Base-by-base conservation (phyloP, 176 grass and related monocot genomes). In the Lolium rigidum region DNA sequence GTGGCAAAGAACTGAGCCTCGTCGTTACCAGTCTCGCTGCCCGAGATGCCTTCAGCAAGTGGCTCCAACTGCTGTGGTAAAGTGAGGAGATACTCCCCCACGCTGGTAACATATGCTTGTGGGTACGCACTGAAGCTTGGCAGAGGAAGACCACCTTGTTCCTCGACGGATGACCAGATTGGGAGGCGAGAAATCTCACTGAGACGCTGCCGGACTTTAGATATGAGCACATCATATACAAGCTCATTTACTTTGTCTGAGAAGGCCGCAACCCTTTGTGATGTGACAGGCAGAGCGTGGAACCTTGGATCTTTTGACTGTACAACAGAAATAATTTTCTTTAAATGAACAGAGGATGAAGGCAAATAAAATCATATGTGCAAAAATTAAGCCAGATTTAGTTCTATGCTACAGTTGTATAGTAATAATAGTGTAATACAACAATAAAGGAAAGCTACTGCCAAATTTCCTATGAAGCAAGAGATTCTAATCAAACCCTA, bases 71-170 rank as follows among this genome's bases (percentile, higher is more conserved):
- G 97, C 55, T 99, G 94, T 4, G 97, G 94, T 68, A 99, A 91
- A 87, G 97, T 99, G 74, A 99, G 94, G 62, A 99, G 92, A 91
- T 99, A 99, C 87, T 99, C 97, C 25, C 92, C 94, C 44, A 99
- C 90, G 58, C 89, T 94, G 26, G 94, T 99, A 47, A 99, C 92
- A 49, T 99, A 97, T 46, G 94, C 82, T 84, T 99, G 94, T 13
- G 94, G 97, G 73, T 99, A 99, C 25, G 97, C 97, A 17, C 97
- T 99, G 81, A 99, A 99, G 87, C 88, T 99, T 84, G 94, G 97
- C 81, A 99, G 88, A 66, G 97, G 94, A 83, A 94, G 94, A 62
- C 84, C 87, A 88, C 92, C 92, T 52, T 88, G 97, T 76, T 99
- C 97, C 84, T 99, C 94, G 37, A 96, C 80, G 0, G 92, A 99